phyloP scores from a whole-genome alignment of 169 alveolate genomes.

The Cyclospora cayetanensis region DNA sequence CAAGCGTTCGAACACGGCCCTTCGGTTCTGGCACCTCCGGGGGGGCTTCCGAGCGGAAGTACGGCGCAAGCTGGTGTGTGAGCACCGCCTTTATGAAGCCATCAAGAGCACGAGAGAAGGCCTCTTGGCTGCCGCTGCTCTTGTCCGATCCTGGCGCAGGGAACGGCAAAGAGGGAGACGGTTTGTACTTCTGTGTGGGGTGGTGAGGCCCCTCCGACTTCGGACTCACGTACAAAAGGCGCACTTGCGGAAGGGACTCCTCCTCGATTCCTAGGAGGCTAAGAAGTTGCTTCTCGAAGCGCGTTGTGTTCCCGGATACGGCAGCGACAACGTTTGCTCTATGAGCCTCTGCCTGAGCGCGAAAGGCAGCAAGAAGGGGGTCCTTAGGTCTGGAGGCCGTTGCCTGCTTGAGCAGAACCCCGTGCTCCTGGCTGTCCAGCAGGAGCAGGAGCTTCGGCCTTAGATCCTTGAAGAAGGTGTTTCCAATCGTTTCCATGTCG shows the following conservation, averaged over 20 bases:
- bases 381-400: background rate
- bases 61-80: slow-evolving; percentile 22
- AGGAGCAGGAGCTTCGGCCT: slow-evolving; percentile 61
- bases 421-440: slow-evolving; percentile 11
- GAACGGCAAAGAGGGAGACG: slow-evolving; percentile 1
- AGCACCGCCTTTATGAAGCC: slow-evolving; percentile 25
- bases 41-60: slow-evolving; percentile 67
- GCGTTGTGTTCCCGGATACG: slow-evolving; percentile 51
- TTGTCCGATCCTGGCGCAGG: background rate
- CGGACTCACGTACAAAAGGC: slow-evolving; percentile 54
- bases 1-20: slow-evolving; percentile 61
- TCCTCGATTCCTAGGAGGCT: slow-evolving; percentile 65
- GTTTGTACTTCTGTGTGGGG: slow-evolving; percentile 60
- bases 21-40: slow-evolving; percentile 10
- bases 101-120: background rate
- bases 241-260: slow-evolving; percentile 45
- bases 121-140: background rate
- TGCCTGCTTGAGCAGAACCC: background rate
- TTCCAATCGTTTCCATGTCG: slow-evolving; percentile 48
- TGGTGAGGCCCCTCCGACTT: slow-evolving; percentile 56
- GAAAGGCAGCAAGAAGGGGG: slow-evolving; percentile 53
- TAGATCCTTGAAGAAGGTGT: slow-evolving; percentile 42
- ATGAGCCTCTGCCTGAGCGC: slow-evolving; percentile 7
- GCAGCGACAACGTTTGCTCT: slow-evolving; percentile 41
- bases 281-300: slow-evolving; percentile 56